Evolutionary conservation across 192 early-diverging fungal species (phyloP), one percentile per base, ranked within the genome.

Genomic region (Umbelopsis sp.): DNA sequence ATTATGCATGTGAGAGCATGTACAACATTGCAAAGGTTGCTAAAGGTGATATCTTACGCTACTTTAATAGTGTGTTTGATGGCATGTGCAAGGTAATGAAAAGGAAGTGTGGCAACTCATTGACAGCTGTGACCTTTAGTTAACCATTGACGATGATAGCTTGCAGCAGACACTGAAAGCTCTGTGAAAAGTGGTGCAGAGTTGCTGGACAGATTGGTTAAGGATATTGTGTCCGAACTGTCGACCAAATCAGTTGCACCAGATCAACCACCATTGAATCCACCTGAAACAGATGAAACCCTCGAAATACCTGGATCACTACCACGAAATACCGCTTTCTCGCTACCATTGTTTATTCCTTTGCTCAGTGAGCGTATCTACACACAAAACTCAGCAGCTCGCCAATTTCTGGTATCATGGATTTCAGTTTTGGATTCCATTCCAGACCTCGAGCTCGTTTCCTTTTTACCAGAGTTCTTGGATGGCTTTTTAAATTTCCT

Each of bases 11-110:
- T 72, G 98, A 99, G 81, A 90, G 89, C 68, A 92, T 98, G 88
- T 99, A 99, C 74, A 99, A 99, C 77, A 96, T 99, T 59, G 91
- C 92, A 24, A 99, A 99, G 66, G 98, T 98, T 4, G 95, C 96
- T 26, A 84, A 93, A 43, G 92, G 92, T 4, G 88, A 93, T 65
- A 91, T 97, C 14, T 79, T 99, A 53, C 79, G 89, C 29, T 97
- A 90, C 78, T 99, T 99, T 52, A 98, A 98, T 72, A 95, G 96
- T 43, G 90, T 99, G 5, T 98, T 99, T 87, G 98, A 99, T 80
- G 94, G 92, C 41, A 82, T 99, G 78, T 90, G 93, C 66, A 92
- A 96, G 77, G 94, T 97, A 75, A 80, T 6, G 1, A 9, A 49
- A n/a, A n/a, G 2, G 16, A 49, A 17, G 1, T 7, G 16, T 49